These are phyloP conservation scores for Verticillium longisporum DNA, from an alignment of 2,329 filamentous ascomycete genomes.

Conservation along the genomic window DNA sequence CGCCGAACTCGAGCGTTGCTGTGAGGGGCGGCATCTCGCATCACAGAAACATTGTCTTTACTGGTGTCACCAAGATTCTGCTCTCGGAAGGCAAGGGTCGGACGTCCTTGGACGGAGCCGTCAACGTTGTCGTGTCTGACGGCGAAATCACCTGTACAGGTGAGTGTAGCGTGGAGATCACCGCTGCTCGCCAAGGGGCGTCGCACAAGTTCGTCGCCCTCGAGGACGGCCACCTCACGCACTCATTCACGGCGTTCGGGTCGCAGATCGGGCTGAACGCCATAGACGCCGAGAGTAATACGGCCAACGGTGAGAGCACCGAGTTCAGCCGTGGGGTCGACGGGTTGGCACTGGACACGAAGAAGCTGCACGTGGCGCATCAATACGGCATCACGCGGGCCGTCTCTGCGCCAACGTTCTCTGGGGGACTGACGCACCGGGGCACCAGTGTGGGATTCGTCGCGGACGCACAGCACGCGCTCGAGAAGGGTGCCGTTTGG, in stretches of 20 bases:
- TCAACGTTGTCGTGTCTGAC: slow-evolving; percentile 43
- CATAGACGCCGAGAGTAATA: slow-evolving; percentile 50
- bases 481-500: slow-evolving; percentile 45
- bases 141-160: slow-evolving; percentile 54
- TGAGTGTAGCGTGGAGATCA: slow-evolving; percentile 37
- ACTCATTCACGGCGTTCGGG: slow-evolving; percentile 54
- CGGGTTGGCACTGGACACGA: slow-evolving; percentile 46
- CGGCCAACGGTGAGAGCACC: slow-evolving; percentile 42
- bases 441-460: slow-evolving; percentile 54
- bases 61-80: slow-evolving; percentile 45
- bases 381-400: slow-evolving; percentile 52
- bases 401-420: slow-evolving; percentile 47
- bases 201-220: slow-evolving; percentile 37
- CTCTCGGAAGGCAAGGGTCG: slow-evolving; percentile 32
- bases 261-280: slow-evolving; percentile 55
- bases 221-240: slow-evolving; percentile 52
- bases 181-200: slow-evolving; percentile 20
- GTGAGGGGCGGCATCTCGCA: slow-evolving; percentile 4
- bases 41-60: slow-evolving; percentile 42
- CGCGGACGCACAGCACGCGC: slow-evolving; percentile 38
- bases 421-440: slow-evolving; percentile 34
- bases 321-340: slow-evolving; percentile 53
- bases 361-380: slow-evolving; percentile 46
- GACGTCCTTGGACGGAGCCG: slow-evolving; percentile 14
- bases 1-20: slow-evolving; percentile 28